Evolutionary conservation across 805 yeast genomes (phyloP).

Genomic region (Hanseniaspora meyeri): DNA sequence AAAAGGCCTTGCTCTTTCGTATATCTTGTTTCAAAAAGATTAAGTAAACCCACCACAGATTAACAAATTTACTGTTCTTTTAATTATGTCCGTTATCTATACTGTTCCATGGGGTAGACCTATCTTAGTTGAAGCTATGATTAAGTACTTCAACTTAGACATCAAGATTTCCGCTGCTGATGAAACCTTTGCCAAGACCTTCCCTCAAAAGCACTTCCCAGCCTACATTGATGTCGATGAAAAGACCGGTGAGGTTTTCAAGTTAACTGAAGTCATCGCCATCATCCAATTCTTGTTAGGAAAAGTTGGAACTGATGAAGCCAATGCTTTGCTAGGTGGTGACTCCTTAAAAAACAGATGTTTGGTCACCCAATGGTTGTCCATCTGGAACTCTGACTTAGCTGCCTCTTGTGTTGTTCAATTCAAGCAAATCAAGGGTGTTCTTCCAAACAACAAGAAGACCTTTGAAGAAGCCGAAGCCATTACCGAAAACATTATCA

Average conservation of each 20-base stretch:
- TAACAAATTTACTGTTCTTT: too few relatives aligned
- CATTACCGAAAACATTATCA: constrained; percentile 30
- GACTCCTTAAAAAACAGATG: constrained; percentile 32
- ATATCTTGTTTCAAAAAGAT: too few relatives aligned
- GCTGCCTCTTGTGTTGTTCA: too few relatives aligned
- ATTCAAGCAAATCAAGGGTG: constrained; percentile 46
- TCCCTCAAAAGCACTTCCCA: constrained; percentile 32
- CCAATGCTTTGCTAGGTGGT: constrained; percentile 17
- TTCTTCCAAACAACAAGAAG: constrained; percentile 66
- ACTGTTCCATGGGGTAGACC: constrained; percentile 32
- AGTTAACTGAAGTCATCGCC: constrained; percentile 59
- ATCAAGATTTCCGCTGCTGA: constrained; percentile 27
- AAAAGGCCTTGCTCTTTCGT: too few relatives aligned
- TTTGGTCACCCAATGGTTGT: constrained; percentile 58
- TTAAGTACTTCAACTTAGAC: constrained; percentile 50
- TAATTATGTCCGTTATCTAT: constrained; percentile 56
- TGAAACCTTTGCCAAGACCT: constrained; percentile 37
- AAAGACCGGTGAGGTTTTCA: constrained; percentile 28
- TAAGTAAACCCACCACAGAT: too few relatives aligned
- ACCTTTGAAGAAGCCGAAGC: constrained; percentile 18
- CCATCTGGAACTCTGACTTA: constrained; percentile 61
- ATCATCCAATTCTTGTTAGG: constrained; percentile 39
- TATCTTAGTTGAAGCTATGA: constrained; percentile 38
- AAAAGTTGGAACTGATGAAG: constrained; percentile 28
- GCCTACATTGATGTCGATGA: constrained; percentile 56